A percentile compares a stretch with the other conserved stretches of the same genome.
Evolutionary conservation across 192 early-diverging fungal genomes (phyloP).

Genomic region (Backusella circina): DNA sequence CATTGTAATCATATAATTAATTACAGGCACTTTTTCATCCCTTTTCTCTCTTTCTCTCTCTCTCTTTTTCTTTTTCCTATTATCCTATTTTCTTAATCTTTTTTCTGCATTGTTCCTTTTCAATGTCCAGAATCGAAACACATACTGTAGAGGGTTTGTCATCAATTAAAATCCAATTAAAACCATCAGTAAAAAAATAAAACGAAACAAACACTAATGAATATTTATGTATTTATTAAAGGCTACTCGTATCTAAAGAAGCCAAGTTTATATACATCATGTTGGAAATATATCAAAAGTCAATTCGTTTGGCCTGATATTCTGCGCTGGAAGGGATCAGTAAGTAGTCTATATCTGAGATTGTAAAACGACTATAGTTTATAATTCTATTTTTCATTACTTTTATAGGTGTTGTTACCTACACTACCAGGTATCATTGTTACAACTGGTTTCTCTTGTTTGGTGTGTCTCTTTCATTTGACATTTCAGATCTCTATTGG

Average conservation of each 20-base stretch:
- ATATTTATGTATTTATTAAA: background rate
- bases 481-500: constrained; percentile 11
- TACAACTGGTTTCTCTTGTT: constrained; percentile 12
- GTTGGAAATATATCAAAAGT: background rate
- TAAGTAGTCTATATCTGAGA: background rate
- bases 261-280: background rate
- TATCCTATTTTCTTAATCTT: background rate
- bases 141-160: constrained; percentile 1
- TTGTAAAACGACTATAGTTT: background rate
- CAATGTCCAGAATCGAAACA: background rate
- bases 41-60: background rate
- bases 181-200: background rate
- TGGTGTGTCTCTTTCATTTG: constrained; percentile 12
- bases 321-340: constrained; percentile 32
- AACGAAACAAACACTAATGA: background rate
- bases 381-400: background rate
- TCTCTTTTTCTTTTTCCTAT: background rate
- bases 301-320: constrained; percentile 27
- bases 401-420: constrained; percentile 7
- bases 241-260: constrained; percentile 6
- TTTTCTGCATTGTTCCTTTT: background rate
- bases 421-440: constrained; percentile 19
- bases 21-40: background rate
- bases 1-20: background rate
- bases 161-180: background rate